phyloP scores from a whole-genome alignment of 768 basidiomycete genomes.

The Collybia mongolica region DNA sequence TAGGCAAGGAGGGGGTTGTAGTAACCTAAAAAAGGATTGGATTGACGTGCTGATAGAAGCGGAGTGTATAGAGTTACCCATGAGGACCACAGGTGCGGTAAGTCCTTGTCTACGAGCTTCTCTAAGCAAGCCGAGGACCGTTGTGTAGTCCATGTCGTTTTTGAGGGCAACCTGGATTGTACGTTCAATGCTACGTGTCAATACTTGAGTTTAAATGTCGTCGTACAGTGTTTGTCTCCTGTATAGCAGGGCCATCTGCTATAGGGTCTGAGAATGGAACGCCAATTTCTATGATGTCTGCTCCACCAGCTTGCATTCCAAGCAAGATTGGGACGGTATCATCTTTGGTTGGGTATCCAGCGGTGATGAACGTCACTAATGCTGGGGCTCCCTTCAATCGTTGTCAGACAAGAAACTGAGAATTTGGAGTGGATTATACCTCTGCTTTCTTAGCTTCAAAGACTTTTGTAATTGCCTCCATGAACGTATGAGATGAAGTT shows the following conservation, averaged over 20 bases:
- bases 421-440: slow-evolving; percentile 28
- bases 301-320: slow-evolving; percentile 90
- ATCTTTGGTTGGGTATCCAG: slow-evolving; percentile 79
- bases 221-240: slow-evolving; percentile 87
- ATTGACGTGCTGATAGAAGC: slow-evolving; percentile 1
- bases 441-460: slow-evolving; percentile 65
- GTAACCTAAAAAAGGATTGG: slow-evolving; percentile 61
- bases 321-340: slow-evolving; percentile 88
- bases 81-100: slow-evolving; percentile 84
- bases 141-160: slow-evolving; percentile 75
- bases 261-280: slow-evolving; percentile 96
- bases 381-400: slow-evolving; percentile 50
- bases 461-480: slow-evolving; percentile 71
- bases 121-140: slow-evolving; percentile 69
- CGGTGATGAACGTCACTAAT: slow-evolving; percentile 89
- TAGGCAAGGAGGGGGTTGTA: slow-evolving; percentile 96
- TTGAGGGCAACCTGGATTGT: slow-evolving; percentile 72
- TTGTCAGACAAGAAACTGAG: neutral
- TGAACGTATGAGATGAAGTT: slow-evolving; percentile 26
- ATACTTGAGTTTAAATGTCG: slow-evolving; percentile 8
- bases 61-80: slow-evolving; percentile 57
- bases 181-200: slow-evolving; percentile 7
- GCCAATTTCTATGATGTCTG: slow-evolving; percentile 94
- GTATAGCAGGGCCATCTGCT: slow-evolving; percentile 93
- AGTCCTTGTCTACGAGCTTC: slow-evolving; percentile 84